Percentiles rank a stretch among this genome's conserved stretches.
phyloP scores from a whole-genome alignment of 768 basidiomycete species.

The Pulveroboletus frians region DNA sequence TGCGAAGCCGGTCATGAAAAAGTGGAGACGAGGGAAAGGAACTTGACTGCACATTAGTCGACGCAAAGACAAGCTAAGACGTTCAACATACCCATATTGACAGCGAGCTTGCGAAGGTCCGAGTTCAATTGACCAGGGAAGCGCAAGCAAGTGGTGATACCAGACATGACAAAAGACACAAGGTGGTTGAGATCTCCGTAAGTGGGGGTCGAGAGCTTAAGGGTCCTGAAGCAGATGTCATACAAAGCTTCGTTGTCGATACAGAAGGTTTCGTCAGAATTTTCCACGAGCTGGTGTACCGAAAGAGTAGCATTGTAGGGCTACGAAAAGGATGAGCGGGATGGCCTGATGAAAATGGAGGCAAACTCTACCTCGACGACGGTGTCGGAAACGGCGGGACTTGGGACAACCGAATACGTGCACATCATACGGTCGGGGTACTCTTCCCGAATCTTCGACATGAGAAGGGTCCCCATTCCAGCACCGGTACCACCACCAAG shows the following conservation, averaged over 20 bases:
- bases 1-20: slow-evolving; percentile 98
- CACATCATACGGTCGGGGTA: slow-evolving; percentile 99
- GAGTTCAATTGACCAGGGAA: slow-evolving; percentile 99
- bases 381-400: slow-evolving; percentile 96
- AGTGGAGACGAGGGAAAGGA: slow-evolving; percentile 98
- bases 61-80: background rate
- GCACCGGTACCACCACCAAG: slow-evolving; percentile 99
- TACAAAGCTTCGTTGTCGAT: slow-evolving; percentile 99
- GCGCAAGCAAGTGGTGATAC: slow-evolving; percentile 96
- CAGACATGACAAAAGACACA: slow-evolving; percentile 97
- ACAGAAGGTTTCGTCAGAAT: slow-evolving; percentile 99
- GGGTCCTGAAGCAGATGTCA: slow-evolving; percentile 97
- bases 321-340: slow-evolving; percentile 33
- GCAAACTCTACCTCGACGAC: slow-evolving; percentile 74
- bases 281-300: slow-evolving; percentile 98
- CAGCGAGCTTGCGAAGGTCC: slow-evolving; percentile 94
- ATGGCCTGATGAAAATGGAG: background rate
- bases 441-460: slow-evolving; percentile 98
- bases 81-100: slow-evolving; percentile 87
- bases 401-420: slow-evolving; percentile 97
- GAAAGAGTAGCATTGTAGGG: slow-evolving; percentile 99
- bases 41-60: slow-evolving; percentile 42
- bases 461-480: slow-evolving; percentile 98
- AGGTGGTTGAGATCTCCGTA: slow-evolving; percentile 98
- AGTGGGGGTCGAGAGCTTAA: slow-evolving; percentile 92